A percentile compares a stretch with the other conserved stretches of the same genome.
These are phyloP conservation scores for Sclerotinia sclerotiorum DNA, from an alignment of 2,329 filamentous ascomycete species.

Conservation along the genomic window DNA sequence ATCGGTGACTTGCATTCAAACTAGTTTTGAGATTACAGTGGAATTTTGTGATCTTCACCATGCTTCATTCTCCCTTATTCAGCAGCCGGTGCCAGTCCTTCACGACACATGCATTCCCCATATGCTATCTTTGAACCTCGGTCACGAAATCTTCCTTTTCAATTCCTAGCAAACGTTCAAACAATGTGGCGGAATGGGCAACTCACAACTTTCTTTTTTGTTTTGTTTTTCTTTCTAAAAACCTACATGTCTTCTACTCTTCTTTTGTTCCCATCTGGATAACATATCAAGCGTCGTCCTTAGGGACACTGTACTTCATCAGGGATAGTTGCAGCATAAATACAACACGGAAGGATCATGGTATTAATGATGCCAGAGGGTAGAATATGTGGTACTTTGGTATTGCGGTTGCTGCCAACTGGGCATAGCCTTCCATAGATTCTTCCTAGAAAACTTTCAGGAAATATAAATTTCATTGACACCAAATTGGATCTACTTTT, in stretches of 20 bases:
- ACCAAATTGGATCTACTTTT: not conserved
- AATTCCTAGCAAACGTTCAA: not conserved
- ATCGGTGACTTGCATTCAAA: not conserved
- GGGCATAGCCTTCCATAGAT: not conserved
- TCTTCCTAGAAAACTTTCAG: not conserved
- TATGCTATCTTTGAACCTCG: not conserved
- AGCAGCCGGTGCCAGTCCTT: not conserved
- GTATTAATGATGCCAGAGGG: conserved; percentile 8
- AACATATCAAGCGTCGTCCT: not conserved
- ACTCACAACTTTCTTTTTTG: not conserved
- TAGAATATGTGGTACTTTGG: not conserved
- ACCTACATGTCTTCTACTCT: not conserved
- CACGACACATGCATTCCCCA: too few relatives aligned
- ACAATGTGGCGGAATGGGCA: not conserved
- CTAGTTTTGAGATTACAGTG: too few relatives aligned
- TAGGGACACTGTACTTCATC: conserved; percentile 11
- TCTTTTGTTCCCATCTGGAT: conserved; percentile 10
- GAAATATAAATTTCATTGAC: conserved; percentile 7
- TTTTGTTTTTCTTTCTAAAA: not conserved
- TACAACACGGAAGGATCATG: not conserved
- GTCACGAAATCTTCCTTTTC: not conserved
- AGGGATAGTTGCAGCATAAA: conserved; percentile 18
- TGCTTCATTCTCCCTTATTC: not conserved
- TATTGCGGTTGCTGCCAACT: not conserved
- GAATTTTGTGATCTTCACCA: not conserved